phyloP scores from a whole-genome alignment of 768 basidiomycete genomes.

The Tricholoma furcatifolium region DNA sequence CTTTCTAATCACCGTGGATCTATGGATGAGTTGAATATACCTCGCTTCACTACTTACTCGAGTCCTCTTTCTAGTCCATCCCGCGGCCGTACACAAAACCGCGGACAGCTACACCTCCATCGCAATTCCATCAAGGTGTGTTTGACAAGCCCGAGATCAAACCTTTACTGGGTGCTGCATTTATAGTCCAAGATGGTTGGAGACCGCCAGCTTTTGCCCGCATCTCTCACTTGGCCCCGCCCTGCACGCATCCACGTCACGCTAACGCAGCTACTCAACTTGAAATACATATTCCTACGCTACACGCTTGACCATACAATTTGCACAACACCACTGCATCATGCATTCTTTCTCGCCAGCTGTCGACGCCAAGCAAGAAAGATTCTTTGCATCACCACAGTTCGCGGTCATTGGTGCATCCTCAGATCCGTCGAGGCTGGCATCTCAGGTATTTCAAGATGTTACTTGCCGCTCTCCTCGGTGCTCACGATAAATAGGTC shows the following conservation, averaged over 20 bases:
- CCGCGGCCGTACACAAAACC: conserved; percentile 9
- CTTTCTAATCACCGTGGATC: conserved; percentile 12
- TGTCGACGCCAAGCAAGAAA: conserved; percentile 12
- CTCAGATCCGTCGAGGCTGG: conserved; percentile 14
- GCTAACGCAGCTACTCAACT: not conserved
- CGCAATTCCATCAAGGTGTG: conserved; percentile 8
- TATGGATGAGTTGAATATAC: not conserved
- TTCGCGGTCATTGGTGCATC: conserved; percentile 22
- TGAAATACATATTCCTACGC: not conserved
- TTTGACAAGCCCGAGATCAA: conserved; percentile 13
- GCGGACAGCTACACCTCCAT: conserved; percentile 1
- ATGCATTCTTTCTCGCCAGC: conserved; percentile 5
- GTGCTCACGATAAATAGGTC: conserved; percentile 10
- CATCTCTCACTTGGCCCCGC: not conserved
- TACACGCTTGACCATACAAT: no score
- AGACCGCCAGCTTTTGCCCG: not conserved
- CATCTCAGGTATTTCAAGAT: conserved; percentile 12
- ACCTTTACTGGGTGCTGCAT: conserved; percentile 1
- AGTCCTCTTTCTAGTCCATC: not conserved
- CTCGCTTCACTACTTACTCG: not conserved
- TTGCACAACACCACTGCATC: not conserved
- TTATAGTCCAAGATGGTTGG: conserved; percentile 3
- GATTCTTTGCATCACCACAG: conserved; percentile 17
- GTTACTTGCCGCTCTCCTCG: no score
- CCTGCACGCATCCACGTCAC: not conserved